Base-by-base conservation (phyloP, 1,284 basidiomycete species). In the Pulchroboletus neoregius region DNA sequence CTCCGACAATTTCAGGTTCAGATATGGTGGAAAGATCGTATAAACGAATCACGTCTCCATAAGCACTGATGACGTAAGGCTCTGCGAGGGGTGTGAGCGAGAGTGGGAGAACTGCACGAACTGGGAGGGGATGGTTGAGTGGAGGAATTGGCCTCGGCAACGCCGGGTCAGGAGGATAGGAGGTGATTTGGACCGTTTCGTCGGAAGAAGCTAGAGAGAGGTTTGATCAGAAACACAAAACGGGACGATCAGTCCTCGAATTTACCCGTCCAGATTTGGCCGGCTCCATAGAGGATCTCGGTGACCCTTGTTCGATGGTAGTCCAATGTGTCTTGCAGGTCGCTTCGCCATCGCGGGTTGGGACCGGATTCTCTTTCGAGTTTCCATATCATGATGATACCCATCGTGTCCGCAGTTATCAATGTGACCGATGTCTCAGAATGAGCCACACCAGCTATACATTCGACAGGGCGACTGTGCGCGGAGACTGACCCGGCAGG, bases 401-500 rank as follows among this genome's bases (percentile, higher is more conserved):
- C 93, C 80, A 94, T 87, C 4, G 87, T 92, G 63, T 94, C 92
- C 8, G 78, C 89, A 0, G 89, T 91, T 65, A 83, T 90, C 4
- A 94, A 67, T 15, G 75, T 68, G 1, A 70, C 76, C 5, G 73
- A 68, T 10, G 65, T 64, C 24, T 71, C 67, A 0, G 79, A 75
- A 27, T 69, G 55, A 5, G 67, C 58, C 42, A 71, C 66, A 13
- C 76, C 79, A 39, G 77, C 73, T 18, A 92, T 60, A 46, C 75
- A 75, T 63, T 87, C 79, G 11, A 88, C 75, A 18, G 91, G 84
- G 11, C 84, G 75, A 13, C 76, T 82, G 63, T 92, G 89, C 2
- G 82, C 76, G 4, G 86, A 84, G 34, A 90, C 77, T 1, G 82
- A 81, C 27, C 83, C 83, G 3, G 79, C 58, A 38, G 76, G 75